A percentile compares a stretch with the other conserved stretches of the same genome.
Conservation (phyloP, 1,284 basidiomycete species). For the Amylostereum areolatum region DNA sequence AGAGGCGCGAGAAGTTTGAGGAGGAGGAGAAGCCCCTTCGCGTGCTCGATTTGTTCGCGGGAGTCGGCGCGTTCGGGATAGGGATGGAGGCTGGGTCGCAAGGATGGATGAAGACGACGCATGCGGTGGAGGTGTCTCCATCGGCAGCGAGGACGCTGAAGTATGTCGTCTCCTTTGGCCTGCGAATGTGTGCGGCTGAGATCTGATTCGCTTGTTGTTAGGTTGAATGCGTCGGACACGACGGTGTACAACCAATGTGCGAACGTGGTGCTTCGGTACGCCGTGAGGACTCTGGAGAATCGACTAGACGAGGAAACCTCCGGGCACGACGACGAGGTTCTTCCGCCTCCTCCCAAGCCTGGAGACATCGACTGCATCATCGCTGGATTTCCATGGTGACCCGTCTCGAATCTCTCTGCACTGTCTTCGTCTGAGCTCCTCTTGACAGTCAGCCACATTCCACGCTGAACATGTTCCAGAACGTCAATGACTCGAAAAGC, state of each 20-base stretch:
- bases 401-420: background rate
- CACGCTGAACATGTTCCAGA: constrained; percentile 30
- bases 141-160: constrained; percentile 60
- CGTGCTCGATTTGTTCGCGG: constrained; percentile 56
- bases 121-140: constrained; percentile 63
- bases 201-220: constrained; percentile 12
- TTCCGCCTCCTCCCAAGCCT: constrained; percentile 41
- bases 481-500: constrained; percentile 30
- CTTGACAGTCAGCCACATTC: constrained; percentile 32
- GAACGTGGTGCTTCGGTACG: constrained; percentile 51
- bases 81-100: constrained; percentile 42
- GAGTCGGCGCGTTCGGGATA: constrained; percentile 56
- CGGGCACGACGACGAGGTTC: constrained; percentile 22
- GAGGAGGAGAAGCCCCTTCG: background rate
- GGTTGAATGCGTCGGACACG: constrained; percentile 40
- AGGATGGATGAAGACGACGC: constrained; percentile 48
- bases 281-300: constrained; percentile 40
- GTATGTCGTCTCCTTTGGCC: constrained; percentile 29
- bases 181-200: background rate
- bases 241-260: constrained; percentile 53
- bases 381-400: constrained; percentile 71
- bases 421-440: constrained; percentile 1
- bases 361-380: constrained; percentile 54
- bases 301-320: constrained; percentile 30
- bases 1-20: background rate